Evolutionary conservation across 257 asterid genomes (phyloP).

Genomic region (Gentiana straminea): DNA sequence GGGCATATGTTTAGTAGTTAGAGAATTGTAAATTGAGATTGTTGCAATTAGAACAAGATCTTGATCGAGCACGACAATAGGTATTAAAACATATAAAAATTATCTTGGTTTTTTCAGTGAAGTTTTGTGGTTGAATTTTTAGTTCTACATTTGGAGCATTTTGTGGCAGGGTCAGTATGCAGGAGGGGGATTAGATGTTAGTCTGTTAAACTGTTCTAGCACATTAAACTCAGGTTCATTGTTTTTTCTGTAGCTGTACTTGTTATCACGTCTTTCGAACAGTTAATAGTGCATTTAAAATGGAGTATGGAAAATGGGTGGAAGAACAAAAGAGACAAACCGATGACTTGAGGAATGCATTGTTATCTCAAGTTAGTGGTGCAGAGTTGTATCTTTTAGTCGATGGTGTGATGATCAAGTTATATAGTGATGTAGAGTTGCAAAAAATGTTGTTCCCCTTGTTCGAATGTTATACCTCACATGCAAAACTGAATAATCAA

Average conservation of each 20-base stretch:
- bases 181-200: constrained; percentile 50
- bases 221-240: constrained; percentile 54
- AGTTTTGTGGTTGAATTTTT: too few relatives aligned
- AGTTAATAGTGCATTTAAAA: constrained; percentile 57
- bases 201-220: constrained; percentile 53
- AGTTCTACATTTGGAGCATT: neutral
- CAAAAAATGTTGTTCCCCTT: too few relatives aligned
- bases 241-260: too few relatives aligned
- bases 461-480: too few relatives aligned
- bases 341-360: constrained; percentile 45
- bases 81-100: too few relatives aligned
- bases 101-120: constrained; percentile 1
- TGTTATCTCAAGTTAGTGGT: constrained; percentile 47
- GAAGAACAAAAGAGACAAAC: constrained; percentile 58
- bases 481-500: too few relatives aligned
- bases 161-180: constrained; percentile 41
- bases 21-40: constrained; percentile 66
- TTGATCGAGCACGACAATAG: constrained; percentile 60
- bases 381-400: constrained; percentile 41
- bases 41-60: constrained; percentile 85
- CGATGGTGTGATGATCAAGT: constrained; percentile 44
- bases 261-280: too few relatives aligned
- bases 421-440: too few relatives aligned
- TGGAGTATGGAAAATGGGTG: constrained; percentile 81
- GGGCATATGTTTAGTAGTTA: constrained; percentile 93